Evolutionary conservation across 371 early-diverging fungal genomes (phyloP).

Genomic region (Mortierella sp.): DNA sequence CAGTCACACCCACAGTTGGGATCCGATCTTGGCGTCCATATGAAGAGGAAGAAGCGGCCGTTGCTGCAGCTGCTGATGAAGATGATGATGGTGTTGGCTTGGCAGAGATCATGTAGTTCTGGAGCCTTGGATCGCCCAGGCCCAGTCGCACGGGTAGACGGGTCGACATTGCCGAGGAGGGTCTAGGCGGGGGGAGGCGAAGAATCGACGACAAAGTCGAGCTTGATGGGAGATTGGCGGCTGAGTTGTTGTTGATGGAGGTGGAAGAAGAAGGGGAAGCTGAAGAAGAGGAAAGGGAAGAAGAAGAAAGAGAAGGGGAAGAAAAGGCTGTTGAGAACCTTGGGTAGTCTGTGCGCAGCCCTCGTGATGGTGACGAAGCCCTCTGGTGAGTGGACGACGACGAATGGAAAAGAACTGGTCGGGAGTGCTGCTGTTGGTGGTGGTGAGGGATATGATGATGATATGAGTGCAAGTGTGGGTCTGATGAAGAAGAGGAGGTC

Average conservation of each 20-base stretch:
- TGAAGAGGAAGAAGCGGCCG: not conserved
- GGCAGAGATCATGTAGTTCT: conserved; percentile 17
- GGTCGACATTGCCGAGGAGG: not conserved
- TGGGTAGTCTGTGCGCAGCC: conserved; percentile 9
- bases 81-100: conserved; percentile 3
- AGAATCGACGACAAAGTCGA: conserved; percentile 8
- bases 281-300: not conserved
- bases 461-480: not conserved
- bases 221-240: not conserved
- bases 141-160: conserved; percentile 34
- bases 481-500: conserved; percentile 13
- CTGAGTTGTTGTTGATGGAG: not conserved
- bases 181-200: conserved; percentile 11
- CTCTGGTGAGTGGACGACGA: not conserved
- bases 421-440: not conserved
- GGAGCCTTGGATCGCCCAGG: conserved; percentile 31
- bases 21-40: conserved; percentile 4
- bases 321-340: not conserved
- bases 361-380: not conserved
- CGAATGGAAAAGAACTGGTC: not conserved
- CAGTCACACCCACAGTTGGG: conserved; percentile 7
- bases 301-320: conserved; percentile 1
- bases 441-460: conserved; percentile 1
- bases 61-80: not conserved
- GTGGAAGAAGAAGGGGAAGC: not conserved